Evolutionary conservation across 2,329 filamentous ascomycete species (phyloP), one percentile per base, ranked within the genome.

Genomic region (Metarhizium guizhouense): DNA sequence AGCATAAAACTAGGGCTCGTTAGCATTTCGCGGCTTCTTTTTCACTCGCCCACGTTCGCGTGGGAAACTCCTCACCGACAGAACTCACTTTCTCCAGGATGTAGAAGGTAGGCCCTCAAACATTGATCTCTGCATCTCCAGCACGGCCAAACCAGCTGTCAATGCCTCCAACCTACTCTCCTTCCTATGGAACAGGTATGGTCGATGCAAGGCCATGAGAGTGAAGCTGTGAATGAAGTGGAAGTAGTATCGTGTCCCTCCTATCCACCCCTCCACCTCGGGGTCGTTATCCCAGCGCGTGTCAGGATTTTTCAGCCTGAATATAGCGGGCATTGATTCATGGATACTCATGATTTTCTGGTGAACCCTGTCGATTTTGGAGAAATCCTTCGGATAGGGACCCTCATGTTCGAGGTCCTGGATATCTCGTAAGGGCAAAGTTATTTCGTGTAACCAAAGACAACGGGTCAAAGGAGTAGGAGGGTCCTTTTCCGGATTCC

Each of bases 181-280:
- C 6, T 73, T 65, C 13, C 79, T 76, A 16, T 80, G 81, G 60
- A 85, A 85, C 20, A 85, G 77, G 62, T 84, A 85, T 0, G 82
- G 81, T 29, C 82, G 74, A 58, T 86, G 83, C 43, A 86, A 70
- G 4, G 80, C 81, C 70, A 85, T 81, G 51, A 81, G 67, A 56
- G 79, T 76, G 63, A 85, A 83, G 0, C 76, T 70, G 11, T 74
- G 67, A 5, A 78, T 63, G 60, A 81, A 78, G 14, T 77, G 75
- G 52, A 78, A 63, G 51, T 74, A 71, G 56, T 73, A 69, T 43
- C 80, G 70, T n/a, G 72, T 69, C 52, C 69, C 64, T 11, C 70
- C 70, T 42, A 85, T 64, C 81, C 82, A 84, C 54, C 70, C 67
- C 57, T 76, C 76, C 7, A 52, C 38, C n/a, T 76, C 74, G 0